A percentile compares a stretch with the other conserved stretches of the same genome.
These are phyloP conservation scores for Citrullus colocynthis DNA, from an alignment of 306 rosid genomes.

Conservation along the genomic window DNA sequence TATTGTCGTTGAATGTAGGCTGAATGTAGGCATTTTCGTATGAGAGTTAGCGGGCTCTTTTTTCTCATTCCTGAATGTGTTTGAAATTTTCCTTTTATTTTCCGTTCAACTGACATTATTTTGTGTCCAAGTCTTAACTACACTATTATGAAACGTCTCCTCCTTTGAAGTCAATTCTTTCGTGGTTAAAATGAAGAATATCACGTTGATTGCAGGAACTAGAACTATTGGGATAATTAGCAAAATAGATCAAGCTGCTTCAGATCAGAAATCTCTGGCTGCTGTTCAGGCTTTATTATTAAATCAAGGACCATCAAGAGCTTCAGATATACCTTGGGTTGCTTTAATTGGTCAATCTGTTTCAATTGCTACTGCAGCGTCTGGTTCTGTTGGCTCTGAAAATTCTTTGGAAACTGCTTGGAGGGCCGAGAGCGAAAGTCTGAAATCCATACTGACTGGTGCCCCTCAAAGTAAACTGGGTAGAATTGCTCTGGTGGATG, in stretches of 20 bases:
- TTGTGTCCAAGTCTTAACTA: neutral
- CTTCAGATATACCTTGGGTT: constrained; percentile 87
- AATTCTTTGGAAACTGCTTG: constrained; percentile 95
- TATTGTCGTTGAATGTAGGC: neutral
- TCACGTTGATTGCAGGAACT: constrained; percentile 43
- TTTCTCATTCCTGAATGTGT: neutral
- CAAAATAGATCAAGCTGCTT: constrained; percentile 93
- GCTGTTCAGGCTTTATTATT: constrained; percentile 86
- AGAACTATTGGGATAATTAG: constrained; percentile 84
- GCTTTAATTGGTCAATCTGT: constrained; percentile 94
- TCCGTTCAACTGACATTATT: neutral
- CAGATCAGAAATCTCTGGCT: constrained; percentile 78
- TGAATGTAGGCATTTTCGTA: neutral
- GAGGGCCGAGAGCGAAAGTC: constrained; percentile 96
- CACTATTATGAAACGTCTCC: neutral
- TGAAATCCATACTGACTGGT: constrained; percentile 81
- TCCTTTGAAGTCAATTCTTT: neutral
- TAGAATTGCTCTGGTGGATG: constrained; percentile 84
- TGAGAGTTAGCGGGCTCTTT: neutral
- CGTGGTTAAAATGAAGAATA: constrained; percentile 5
- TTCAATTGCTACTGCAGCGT: constrained; percentile 81
- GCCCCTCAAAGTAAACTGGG: constrained; percentile 94
- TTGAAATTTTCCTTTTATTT: neutral
- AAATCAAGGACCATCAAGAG: constrained; percentile 82
- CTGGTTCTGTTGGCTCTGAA: constrained; percentile 86